Conservation (phyloP, 768 basidiomycete genomes). For the Trametes cinnabarina region DNA sequence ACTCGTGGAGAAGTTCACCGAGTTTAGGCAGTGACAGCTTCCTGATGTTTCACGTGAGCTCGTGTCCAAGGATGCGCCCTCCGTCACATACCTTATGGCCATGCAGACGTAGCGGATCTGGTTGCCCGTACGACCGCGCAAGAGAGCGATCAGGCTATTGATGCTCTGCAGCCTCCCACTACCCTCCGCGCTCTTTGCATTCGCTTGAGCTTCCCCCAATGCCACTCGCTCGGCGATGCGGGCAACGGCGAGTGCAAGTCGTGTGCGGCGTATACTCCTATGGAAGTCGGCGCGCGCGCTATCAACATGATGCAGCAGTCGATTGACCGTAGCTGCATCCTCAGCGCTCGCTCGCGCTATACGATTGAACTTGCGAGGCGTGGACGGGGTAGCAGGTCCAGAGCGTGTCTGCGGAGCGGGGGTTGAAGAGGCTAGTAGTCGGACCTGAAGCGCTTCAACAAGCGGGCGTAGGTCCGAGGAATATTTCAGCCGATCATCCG, state of each 20-base stretch:
- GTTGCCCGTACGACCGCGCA: conserved; percentile 44
- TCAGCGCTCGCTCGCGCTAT: too few relatives aligned
- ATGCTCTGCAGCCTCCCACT: conserved; percentile 17
- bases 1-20: conserved; percentile 37
- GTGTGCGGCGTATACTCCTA: conserved; percentile 33
- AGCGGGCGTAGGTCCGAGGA: conserved; percentile 30
- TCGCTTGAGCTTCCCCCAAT: not conserved
- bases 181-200: conserved; percentile 25
- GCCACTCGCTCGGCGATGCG: conserved; percentile 40
- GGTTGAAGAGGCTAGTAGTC: conserved; percentile 23
- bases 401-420: not conserved
- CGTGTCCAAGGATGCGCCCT: not conserved
- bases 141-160: conserved; percentile 44
- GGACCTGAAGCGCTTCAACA: conserved; percentile 38
- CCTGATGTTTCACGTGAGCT: conserved; percentile 22
- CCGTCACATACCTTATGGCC: conserved; percentile 45
- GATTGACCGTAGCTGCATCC: conserved; percentile 19
- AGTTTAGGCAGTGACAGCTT: conserved; percentile 41
- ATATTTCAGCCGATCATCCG: not conserved
- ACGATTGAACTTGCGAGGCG: conserved; percentile 18
- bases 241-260: conserved; percentile 50
- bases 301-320: conserved; percentile 37
- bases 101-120: conserved; percentile 45
- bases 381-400: conserved; percentile 2
- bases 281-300: conserved; percentile 38